Percentiles rank a stretch among this genome's conserved stretches.
Conservation (phyloP, 1,284 basidiomycete species). For the Xerocomus nothofagi region DNA sequence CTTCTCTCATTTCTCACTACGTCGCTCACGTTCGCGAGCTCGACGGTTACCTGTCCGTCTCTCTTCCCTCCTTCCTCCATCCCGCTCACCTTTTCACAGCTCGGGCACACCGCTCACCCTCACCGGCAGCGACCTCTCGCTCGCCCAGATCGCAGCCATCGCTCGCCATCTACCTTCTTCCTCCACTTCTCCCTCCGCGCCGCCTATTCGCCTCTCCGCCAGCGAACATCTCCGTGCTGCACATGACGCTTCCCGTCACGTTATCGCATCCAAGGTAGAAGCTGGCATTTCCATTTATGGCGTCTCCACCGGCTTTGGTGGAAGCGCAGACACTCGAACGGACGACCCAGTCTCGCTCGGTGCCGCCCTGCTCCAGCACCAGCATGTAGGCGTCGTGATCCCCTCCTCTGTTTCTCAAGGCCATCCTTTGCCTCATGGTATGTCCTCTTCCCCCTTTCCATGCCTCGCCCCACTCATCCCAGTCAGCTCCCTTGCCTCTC, state of each 20-base stretch:
- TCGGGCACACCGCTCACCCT: slow-evolving; percentile 60
- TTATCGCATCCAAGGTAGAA: slow-evolving; percentile 67
- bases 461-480: neutral
- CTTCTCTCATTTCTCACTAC: slow-evolving; percentile 48
- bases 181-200: slow-evolving; percentile 8
- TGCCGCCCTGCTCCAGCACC: slow-evolving; percentile 77
- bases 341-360: slow-evolving; percentile 68
- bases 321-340: slow-evolving; percentile 74
- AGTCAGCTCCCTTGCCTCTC: slow-evolving; percentile 55
- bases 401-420: slow-evolving; percentile 26
- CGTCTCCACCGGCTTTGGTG: slow-evolving; percentile 81
- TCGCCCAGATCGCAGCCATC: slow-evolving; percentile 71
- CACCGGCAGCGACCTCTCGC: slow-evolving; percentile 69
- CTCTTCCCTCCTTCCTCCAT: neutral
- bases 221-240: slow-evolving; percentile 48
- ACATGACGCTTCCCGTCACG: slow-evolving; percentile 57
- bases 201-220: slow-evolving; percentile 51
- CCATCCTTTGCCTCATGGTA: slow-evolving; percentile 40
- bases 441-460: neutral
- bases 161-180: slow-evolving; percentile 55
- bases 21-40: slow-evolving; percentile 52
- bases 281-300: slow-evolving; percentile 75
- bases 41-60: slow-evolving; percentile 52
- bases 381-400: slow-evolving; percentile 61
- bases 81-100: slow-evolving; percentile 35